Evolutionary conservation across 441 rosid species (phyloP).

Genomic region (Erysimum cheiri): DNA sequence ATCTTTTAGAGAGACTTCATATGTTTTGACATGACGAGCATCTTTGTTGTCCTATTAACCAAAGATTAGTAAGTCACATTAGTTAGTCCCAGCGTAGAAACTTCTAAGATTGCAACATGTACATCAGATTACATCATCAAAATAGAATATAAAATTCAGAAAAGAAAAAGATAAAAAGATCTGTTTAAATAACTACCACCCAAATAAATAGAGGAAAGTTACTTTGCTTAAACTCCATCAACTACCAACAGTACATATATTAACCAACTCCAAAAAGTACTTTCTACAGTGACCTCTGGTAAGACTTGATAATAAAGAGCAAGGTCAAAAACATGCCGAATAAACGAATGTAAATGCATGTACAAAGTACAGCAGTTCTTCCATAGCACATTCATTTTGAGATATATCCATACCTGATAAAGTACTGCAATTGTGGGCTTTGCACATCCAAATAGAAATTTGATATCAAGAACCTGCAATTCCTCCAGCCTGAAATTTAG

Average conservation of each 20-base stretch:
- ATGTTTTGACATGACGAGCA: constrained; percentile 96
- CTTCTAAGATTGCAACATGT: constrained; percentile 8
- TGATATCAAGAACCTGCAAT: constrained; percentile 96
- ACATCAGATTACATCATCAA: constrained; percentile 22
- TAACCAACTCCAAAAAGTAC: constrained; percentile 4
- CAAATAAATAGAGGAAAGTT: constrained; percentile 10
- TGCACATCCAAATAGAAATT: constrained; percentile 93
- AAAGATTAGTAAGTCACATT: constrained; percentile 30
- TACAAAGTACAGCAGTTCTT: background rate
- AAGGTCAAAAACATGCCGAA: background rate
- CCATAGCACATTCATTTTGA: constrained; percentile 3
- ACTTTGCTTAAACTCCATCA: constrained; percentile 26
- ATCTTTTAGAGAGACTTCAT: constrained; percentile 94
- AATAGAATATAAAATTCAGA: background rate
- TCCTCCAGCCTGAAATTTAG: constrained; percentile 84
- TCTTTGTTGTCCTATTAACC: constrained; percentile 89
- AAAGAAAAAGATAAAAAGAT: background rate
- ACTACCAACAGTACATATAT: constrained; percentile 19
- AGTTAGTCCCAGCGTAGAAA: constrained; percentile 15
- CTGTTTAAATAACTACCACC: constrained; percentile 18
- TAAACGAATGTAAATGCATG: background rate
- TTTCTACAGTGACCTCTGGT: constrained; percentile 7
- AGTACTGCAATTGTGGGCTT: constrained; percentile 98
- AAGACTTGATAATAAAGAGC: constrained; percentile 1
- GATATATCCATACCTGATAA: constrained; percentile 63